Evolutionary conservation across 306 rosid species (phyloP), one percentile per base, ranked within the genome.

Genomic region (cucumber (Cucumis sativus)): DNA sequence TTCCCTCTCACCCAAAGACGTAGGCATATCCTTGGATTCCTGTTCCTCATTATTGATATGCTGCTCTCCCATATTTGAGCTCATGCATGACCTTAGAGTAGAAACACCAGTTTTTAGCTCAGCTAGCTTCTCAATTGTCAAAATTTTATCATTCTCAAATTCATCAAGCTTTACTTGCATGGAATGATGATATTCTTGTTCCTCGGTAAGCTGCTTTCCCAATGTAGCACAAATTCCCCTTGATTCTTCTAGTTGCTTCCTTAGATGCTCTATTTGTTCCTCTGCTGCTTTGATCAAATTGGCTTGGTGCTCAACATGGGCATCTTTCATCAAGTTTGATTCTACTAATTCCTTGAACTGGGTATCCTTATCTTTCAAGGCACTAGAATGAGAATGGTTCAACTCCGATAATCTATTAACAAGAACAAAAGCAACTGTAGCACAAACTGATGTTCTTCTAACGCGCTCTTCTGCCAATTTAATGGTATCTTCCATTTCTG

Each of bases 31-130:
- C 84, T 65, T 68, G 51, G 88, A 81, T 72, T 80, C 82, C 76
- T 79, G 68, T 82, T 61, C 58, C 49, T 85, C 85, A 72, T 79
- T 85, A 77, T 84, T 79, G 66, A 70, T 79, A 54, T 83, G 64
- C 76, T 80, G 83, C 80, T 85, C 68, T 62, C 43, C 89, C 43
- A 69, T 77, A 80, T 79, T 79, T 45, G 92, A 81, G 82, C 84
- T 86, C 89, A 90, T 92, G 84, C 88, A 87, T 55, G 98, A 92
- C 84, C 81, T 88, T 65, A 92, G 85, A 28, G 90, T 84, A 78
- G 87, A 80, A 39, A 94, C 97, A 7, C 95, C 97, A 73, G 87
- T 84, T 89, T 88, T 89, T 37, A 94, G 87, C 82, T 90, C 86
- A 6, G 80, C 84, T 43, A 92, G 83, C 72, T 90, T 91, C 84